Percentiles rank a stretch among this genome's conserved stretches.
Evolutionary conservation across 306 rosid genomes (phyloP).

Genomic region (Cotoneaster glaucophyllus): DNA sequence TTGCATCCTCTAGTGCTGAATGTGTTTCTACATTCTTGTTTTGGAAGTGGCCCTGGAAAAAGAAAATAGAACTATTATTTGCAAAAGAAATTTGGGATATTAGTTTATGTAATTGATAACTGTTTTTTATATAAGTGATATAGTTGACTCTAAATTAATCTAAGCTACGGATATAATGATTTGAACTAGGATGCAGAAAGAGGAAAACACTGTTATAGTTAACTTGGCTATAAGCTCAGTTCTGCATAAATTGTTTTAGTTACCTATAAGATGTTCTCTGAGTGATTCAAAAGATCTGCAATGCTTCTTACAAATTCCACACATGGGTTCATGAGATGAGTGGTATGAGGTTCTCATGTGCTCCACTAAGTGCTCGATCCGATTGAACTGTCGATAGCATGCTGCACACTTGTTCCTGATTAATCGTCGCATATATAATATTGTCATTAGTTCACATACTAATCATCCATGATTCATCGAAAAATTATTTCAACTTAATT

Average conservation of each 20-base stretch:
- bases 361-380: constrained; percentile 86
- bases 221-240: neutral
- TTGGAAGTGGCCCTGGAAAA: constrained; percentile 73
- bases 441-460: neutral
- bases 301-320: constrained; percentile 84
- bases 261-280: constrained; percentile 91
- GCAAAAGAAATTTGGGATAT: neutral
- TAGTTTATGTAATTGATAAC: neutral
- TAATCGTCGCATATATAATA: neutral
- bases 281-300: constrained; percentile 94
- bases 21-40: constrained; percentile 74
- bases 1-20: constrained; percentile 76
- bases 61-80: neutral
- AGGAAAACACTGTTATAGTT: neutral
- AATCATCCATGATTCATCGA: neutral
- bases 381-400: constrained; percentile 87
- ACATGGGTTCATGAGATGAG: constrained; percentile 84
- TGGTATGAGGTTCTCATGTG: constrained; percentile 92
- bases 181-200: neutral
- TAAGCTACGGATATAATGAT: too few species aligned
- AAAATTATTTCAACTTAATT: neutral
- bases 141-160: neutral
- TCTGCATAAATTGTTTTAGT: neutral
- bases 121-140: neutral
- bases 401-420: constrained; percentile 94